These are phyloP conservation scores for Kockovaella imperatae DNA, from an alignment of 768 basidiomycete species.

Conservation along the genomic window DNA sequence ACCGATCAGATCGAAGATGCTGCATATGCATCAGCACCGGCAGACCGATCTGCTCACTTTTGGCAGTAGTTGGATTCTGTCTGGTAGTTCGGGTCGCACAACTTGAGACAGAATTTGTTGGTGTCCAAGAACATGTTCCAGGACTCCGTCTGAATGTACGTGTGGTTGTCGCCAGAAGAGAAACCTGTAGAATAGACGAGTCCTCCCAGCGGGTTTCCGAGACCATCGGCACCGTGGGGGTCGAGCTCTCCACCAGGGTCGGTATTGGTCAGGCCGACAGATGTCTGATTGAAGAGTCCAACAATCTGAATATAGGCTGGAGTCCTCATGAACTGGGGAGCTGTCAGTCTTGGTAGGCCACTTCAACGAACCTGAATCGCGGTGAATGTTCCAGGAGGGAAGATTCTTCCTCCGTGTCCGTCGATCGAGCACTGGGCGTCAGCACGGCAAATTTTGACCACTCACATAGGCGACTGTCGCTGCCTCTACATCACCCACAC, in stretches of 20 bases:
- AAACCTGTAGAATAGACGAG: slow-evolving; percentile 45
- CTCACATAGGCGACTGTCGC: slow-evolving; percentile 8
- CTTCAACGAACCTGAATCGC: slow-evolving; percentile 2
- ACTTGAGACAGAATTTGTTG: slow-evolving; percentile 49
- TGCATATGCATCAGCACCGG: too few species aligned
- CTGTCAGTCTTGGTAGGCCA: too few species aligned
- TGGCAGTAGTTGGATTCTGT: slow-evolving; percentile 39
- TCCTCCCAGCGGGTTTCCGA: slow-evolving; percentile 46
- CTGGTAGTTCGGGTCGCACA: slow-evolving; percentile 48
- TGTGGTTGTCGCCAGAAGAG: slow-evolving; percentile 27
- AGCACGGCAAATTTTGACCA: background rate
- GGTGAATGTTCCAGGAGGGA: slow-evolving; percentile 5
- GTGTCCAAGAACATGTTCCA: slow-evolving; percentile 37
- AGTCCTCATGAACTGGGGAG: slow-evolving; percentile 47
- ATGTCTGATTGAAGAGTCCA: slow-evolving; percentile 51
- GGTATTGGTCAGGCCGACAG: slow-evolving; percentile 46
- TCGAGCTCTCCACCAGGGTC: slow-evolving; percentile 49
- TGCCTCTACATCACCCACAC: slow-evolving; percentile 6
- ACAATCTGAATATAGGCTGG: slow-evolving; percentile 48
- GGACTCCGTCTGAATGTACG: background rate
- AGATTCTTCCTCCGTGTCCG: slow-evolving; percentile 5
- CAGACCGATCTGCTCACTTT: slow-evolving; percentile 44
- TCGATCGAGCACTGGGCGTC: slow-evolving; percentile 4
- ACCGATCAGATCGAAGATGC: too few species aligned
- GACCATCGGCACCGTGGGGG: slow-evolving; percentile 47